Base-by-base conservation (phyloP, 2,329 filamentous ascomycete species). In the Paecilomyces sp. region DNA sequence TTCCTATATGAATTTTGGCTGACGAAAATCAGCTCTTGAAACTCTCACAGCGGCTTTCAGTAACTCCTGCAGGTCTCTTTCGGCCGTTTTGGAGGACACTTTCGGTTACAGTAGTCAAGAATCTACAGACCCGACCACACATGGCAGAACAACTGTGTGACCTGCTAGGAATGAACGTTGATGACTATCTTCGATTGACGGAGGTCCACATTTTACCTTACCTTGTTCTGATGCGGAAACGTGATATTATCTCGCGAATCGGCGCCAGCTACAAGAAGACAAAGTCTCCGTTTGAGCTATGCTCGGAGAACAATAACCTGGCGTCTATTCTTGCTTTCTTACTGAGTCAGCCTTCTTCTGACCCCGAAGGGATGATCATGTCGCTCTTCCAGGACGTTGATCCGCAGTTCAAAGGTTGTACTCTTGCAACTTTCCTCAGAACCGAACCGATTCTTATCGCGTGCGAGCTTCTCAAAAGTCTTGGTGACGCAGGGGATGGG, bases 11-110 rank as follows among this genome's bases (percentile, higher is more conserved):
- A 8, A 47, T 18, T 33, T 57, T 13, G 15, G 15, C 51, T 65
- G 55, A 65, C 57, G 28, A 57, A 30, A 28, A 25, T 47, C 63
- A 87, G 82, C 78, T 96, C 47, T 80, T 89, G 22, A 87, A 86
- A 61, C 80, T 97, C 55, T 89, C 92, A 1, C 83, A 88, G 57
- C 78, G 81, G 55, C 83, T 86, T 50, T 80, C 81, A 2, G 80
- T 85, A 41, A 88, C 85, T 1, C 83, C 88, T 1, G 81, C 83
- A 30, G 85, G 86, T 15, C 78, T 99, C 0, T 88, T 97, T 59
- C 86, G 88, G 58, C 92, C 93, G 0, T 97, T 92, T 72, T 97
- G 93, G 92, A 85, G 86, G 64, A 93, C 85, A 31, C 80, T 99
- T 53, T 92, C 91, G 0, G 88, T 93, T 61, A 84, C 88, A 56